Percentiles rank a stretch among this genome's conserved stretches.
Conservation (phyloP, 139 green algal species). For the Axilococcus clingmanii region DNA sequence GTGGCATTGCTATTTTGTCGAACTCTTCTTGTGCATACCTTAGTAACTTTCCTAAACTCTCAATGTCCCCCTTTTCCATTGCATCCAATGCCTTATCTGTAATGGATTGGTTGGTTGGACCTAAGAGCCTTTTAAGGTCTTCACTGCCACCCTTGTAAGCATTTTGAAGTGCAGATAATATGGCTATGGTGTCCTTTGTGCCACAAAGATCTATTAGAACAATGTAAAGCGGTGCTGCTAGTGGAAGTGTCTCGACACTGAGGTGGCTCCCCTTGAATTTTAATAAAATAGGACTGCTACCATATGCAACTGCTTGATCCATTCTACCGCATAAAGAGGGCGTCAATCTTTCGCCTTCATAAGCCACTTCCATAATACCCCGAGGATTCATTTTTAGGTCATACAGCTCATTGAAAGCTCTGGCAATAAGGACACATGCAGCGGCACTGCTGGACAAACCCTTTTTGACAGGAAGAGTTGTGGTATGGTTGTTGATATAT, state of each 20-base stretch:
- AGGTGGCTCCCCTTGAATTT: constrained; percentile 50
- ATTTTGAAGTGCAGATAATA: constrained; percentile 42
- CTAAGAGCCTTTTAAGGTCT: constrained; percentile 35
- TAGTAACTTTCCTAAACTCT: constrained; percentile 37
- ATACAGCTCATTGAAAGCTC: constrained; percentile 45
- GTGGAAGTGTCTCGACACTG: constrained; percentile 13
- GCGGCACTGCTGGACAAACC: constrained; percentile 60
- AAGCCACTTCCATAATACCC: constrained; percentile 62
- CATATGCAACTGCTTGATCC: constrained; percentile 65
- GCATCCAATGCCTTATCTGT: constrained; percentile 21
- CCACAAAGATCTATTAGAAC: constrained; percentile 36
- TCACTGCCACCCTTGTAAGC: constrained; percentile 31
- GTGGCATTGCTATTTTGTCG: constrained; percentile 30
- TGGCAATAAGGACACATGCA: constrained; percentile 58
- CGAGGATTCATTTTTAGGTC: constrained; percentile 43
- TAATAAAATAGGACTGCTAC: constrained; percentile 41
- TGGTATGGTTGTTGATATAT: constrained; percentile 46
- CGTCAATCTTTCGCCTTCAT: constrained; percentile 55
- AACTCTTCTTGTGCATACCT: constrained; percentile 48
- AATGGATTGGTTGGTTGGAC: constrained; percentile 29
- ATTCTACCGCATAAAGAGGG: constrained; percentile 50
- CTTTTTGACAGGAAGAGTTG: constrained; percentile 56
- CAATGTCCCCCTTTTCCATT: constrained; percentile 32
- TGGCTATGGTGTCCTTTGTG: constrained; percentile 56
- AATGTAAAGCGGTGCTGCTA: constrained; percentile 25